Percentiles rank a stretch among this genome's conserved stretches.
These are phyloP conservation scores for Ophiostoma piceae DNA, from an alignment of 2,329 filamentous ascomycete genomes.

Conservation along the genomic window DNA sequence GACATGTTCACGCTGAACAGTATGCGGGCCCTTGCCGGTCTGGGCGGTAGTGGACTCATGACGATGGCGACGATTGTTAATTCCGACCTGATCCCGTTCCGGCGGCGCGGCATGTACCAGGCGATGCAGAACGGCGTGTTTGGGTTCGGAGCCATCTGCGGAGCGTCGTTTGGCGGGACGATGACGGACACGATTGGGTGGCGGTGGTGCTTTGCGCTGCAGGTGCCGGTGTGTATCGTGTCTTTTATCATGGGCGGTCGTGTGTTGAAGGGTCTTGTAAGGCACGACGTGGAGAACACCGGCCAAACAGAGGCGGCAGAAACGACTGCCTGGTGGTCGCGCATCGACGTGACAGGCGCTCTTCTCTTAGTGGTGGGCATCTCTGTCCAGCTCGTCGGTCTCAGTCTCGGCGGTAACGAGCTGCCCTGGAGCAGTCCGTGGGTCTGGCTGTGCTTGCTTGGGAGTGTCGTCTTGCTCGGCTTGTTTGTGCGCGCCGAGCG, in stretches of 20 bases:
- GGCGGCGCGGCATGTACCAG: constrained; percentile 68
- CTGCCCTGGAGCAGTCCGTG: constrained; percentile 48
- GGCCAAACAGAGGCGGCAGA: not conserved
- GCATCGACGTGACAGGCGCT: not conserved
- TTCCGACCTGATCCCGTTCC: constrained; percentile 64
- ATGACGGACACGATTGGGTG: constrained; percentile 62
- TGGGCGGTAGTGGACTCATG: constrained; percentile 70
- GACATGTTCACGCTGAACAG: constrained; percentile 47
- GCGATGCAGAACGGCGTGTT: constrained; percentile 68
- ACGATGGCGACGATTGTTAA: constrained; percentile 66
- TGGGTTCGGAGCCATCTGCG: constrained; percentile 59
- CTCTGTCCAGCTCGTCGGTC: constrained; percentile 51
- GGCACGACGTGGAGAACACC: not conserved
- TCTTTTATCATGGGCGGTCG: not conserved
- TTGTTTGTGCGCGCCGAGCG: constrained; percentile 25
- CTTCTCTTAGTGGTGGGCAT: constrained; percentile 54
- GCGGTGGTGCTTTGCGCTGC: constrained; percentile 61
- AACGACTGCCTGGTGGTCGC: not conserved
- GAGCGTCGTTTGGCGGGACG: constrained; percentile 64
- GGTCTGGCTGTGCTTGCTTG: constrained; percentile 43
- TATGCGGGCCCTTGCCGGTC: constrained; percentile 45
- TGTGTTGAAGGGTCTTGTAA: not conserved
- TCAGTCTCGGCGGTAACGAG: constrained; percentile 54
- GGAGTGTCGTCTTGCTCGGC: constrained; percentile 40
- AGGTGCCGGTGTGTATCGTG: constrained; percentile 49